Base-by-base conservation (phyloP, 331 rosid species). In the Phaseolus coccineus region DNA sequence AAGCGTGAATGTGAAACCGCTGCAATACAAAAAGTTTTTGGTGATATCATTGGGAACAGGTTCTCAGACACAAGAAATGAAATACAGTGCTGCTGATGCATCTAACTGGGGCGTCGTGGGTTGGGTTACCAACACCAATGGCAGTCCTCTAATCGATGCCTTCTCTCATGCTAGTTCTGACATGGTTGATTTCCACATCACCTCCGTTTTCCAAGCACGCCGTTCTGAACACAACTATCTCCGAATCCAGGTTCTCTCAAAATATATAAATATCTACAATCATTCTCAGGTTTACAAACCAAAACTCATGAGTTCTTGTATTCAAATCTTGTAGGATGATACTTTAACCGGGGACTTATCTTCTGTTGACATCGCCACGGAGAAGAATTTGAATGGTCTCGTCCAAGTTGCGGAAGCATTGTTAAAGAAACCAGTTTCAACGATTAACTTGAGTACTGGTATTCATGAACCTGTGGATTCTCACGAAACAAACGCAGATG, bases 381-480 rank as follows among this genome's bases (percentile, higher is more conserved):
- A 71, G 28, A 57, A 79, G 84, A 90, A 90, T 74, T 64, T 90
- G 81, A 65, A 86, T 22, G 83, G 27, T 70, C 87, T 90, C 2
- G 69, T 86, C 59, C 55, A 83, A 48, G 84, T 77, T 63, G 90
- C 87, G 1, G 88, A 90, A 73, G 69, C 67, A 4, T 55, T 90
- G 27, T 69, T 90, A 66, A 81, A 53, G 77, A 87, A 86, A 75
- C 82, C 84, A 10, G 74, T 81, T 76, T 86, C 72, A 5, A 61
- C 47, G 78, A 39, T 79, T 50, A 79, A 79, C 37, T 71, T 71
- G 35, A 57, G 51, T 8, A 61, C 57, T 1, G 78, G 83, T 4
- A 1, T 25, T 6, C 52, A 6, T 4, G 73, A 71, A 51, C 39
- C 14, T 37, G 67, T 16, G 16, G 3, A 3, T 4, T 52, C 11